Conservation (phyloP, 805 yeast genomes). For the Candida argentea region DNA sequence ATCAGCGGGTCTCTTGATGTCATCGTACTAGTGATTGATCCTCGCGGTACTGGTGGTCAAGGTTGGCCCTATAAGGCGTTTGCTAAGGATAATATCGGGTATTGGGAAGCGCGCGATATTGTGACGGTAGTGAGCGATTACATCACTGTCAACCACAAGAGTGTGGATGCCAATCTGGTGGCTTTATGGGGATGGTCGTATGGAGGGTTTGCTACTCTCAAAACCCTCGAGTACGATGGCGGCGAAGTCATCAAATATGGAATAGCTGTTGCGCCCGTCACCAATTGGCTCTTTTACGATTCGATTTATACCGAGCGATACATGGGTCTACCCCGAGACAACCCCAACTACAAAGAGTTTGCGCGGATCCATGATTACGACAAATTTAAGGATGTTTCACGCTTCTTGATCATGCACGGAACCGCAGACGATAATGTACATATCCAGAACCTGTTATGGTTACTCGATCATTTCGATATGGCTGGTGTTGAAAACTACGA, state of each 20-base stretch:
- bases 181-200: slow-evolving; percentile 99
- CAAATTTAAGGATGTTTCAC: slow-evolving; percentile 39
- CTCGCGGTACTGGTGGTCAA: slow-evolving; percentile 75
- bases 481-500: slow-evolving; percentile 64
- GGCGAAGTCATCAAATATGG: slow-evolving; percentile 70
- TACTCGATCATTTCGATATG: slow-evolving; percentile 65
- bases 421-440: slow-evolving; percentile 98
- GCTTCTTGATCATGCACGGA: slow-evolving; percentile 90
- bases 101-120: slow-evolving; percentile 70
- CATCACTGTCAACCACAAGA: slow-evolving; percentile 29
- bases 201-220: slow-evolving; percentile 90
- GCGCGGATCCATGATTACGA: slow-evolving; percentile 49
- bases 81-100: slow-evolving; percentile 51
- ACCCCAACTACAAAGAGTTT: slow-evolving; percentile 48
- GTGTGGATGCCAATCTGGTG: slow-evolving; percentile 50
- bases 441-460: slow-evolving; percentile 74
- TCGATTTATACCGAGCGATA: slow-evolving; percentile 92
- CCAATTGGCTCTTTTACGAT: slow-evolving; percentile 88
- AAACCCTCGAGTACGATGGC: slow-evolving; percentile 79
- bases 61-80: slow-evolving; percentile 58
- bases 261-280: slow-evolving; percentile 95
- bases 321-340: slow-evolving; percentile 73
- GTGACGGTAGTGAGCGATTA: slow-evolving; percentile 40
- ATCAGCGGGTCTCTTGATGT: slow-evolving; percentile 49
- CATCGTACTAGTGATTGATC: slow-evolving; percentile 59